These are phyloP conservation scores for Rhodosorus marinus DNA, from an alignment of 23 red algal species.

Conservation along the genomic window DNA sequence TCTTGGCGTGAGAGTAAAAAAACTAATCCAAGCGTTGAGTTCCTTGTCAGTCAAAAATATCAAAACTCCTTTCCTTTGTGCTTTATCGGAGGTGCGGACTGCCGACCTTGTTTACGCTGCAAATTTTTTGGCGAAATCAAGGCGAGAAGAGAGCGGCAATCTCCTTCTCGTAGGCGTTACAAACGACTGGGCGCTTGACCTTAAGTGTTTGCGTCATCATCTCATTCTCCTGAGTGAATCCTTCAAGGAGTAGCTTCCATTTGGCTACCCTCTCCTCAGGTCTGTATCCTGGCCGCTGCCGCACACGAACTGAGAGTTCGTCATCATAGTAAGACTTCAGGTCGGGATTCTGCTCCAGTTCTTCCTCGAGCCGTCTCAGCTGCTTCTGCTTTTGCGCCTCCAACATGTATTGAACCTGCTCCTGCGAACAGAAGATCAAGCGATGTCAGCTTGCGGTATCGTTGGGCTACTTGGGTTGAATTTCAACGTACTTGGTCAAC, in stretches of 20 bases:
- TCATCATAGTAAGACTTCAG: constrained; percentile 11
- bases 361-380: too few species aligned
- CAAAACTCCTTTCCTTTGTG: too few species aligned
- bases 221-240: constrained; percentile 85
- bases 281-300: constrained; percentile 17
- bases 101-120: too few species aligned
- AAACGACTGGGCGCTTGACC: constrained; percentile 53
- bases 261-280: constrained; percentile 33
- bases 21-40: too few species aligned
- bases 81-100: too few species aligned
- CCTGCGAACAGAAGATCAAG: constrained; percentile 1
- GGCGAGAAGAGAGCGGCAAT: constrained; percentile 45
- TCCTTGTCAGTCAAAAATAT: too few species aligned
- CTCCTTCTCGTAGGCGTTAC: constrained; percentile 15
- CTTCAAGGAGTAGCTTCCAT: constrained; percentile 31
- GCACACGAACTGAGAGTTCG: constrained; percentile 28
- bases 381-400: constrained; percentile 7
- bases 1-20: too few species aligned
- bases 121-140: too few species aligned
- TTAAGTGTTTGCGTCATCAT: constrained; percentile 98
- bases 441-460: too few species aligned
- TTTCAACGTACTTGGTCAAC: constrained; percentile 2
- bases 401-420: constrained; percentile 7
- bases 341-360: constrained; percentile 2
- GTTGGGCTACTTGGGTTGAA: too few species aligned